Evolutionary conservation across 495 filamentous ascomycete species (phyloP).

Genomic region (Astrocystis sublimbata): DNA sequence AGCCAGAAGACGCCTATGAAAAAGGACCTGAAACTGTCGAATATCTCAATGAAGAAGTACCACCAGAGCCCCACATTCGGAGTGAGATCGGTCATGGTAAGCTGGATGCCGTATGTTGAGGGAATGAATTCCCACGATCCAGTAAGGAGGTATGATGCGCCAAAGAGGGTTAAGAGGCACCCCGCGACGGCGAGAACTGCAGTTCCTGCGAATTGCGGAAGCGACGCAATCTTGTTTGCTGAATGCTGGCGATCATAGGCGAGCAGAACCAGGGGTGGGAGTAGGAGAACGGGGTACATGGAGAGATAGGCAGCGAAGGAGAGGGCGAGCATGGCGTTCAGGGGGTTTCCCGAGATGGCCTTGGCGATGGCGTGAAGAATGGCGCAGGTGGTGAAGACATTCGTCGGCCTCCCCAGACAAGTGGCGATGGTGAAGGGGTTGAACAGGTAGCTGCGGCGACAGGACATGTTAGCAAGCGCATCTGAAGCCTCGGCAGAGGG

Average conservation of each 20-base stretch:
- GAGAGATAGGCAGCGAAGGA: constrained; percentile 88
- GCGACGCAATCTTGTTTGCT: constrained; percentile 34
- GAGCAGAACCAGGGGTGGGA: constrained; percentile 79
- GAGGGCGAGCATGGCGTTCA: constrained; percentile 82
- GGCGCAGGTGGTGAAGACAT: constrained; percentile 85
- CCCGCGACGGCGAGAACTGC: constrained; percentile 52
- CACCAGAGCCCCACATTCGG: constrained; percentile 97
- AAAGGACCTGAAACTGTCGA: constrained; percentile 95
- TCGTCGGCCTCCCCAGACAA: constrained; percentile 89
- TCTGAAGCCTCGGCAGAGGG: background rate
- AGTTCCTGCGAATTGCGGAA: constrained; percentile 50
- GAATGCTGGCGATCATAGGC: constrained; percentile 67
- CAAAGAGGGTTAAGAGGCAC: constrained; percentile 57
- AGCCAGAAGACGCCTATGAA: constrained; percentile 98
- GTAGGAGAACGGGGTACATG: constrained; percentile 83
- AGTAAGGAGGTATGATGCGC: constrained; percentile 72
- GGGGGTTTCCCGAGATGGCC: constrained; percentile 70
- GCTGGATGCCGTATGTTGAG: constrained; percentile 88
- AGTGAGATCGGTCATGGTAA: constrained; percentile 88
- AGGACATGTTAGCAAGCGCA: constrained; percentile 14
- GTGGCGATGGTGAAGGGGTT: constrained; percentile 94
- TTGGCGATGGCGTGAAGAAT: constrained; percentile 82
- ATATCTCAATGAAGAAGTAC: constrained; percentile 99
- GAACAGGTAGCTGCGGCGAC: constrained; percentile 78
- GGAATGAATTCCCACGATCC: constrained; percentile 82